These are phyloP conservation scores for Coix lacrymajobi DNA, from an alignment of 176 grass and related monocot species.

Conservation along the genomic window DNA sequence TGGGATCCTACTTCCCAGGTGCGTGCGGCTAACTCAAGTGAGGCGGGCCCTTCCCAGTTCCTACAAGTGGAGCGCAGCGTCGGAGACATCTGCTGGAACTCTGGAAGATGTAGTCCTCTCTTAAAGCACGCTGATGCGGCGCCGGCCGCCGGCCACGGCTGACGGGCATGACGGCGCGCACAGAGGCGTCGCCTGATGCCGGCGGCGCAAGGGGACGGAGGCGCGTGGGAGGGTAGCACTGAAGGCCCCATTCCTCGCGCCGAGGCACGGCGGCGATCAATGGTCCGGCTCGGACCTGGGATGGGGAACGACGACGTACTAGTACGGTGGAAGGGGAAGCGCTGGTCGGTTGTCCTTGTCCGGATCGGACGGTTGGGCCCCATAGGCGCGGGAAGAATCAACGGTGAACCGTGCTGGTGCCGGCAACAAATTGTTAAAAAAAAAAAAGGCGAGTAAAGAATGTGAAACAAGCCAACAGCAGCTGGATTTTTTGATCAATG, in stretches of 20 bases:
- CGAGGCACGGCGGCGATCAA: neutral
- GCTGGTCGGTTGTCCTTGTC: neutral
- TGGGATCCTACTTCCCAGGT: neutral
- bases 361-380: neutral
- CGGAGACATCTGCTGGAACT: neutral
- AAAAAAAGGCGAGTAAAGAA: neutral
- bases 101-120: neutral
- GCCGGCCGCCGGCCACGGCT: neutral
- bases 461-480: neutral
- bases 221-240: neutral
- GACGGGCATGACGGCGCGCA: neutral
- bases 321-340: neutral
- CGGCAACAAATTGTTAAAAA: neutral
- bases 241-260: neutral
- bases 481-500: too few relatives aligned
- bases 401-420: neutral
- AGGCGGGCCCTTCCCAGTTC: neutral
- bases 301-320: neutral
- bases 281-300: neutral
- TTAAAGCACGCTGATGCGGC: neutral
- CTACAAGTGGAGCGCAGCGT: neutral
- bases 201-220: neutral
- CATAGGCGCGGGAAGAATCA: neutral
- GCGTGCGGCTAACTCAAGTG: neutral
- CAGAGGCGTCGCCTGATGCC: neutral